Conservation (phyloP, 73 alveolate genomes). For the Paramecium tetraurelia region DNA sequence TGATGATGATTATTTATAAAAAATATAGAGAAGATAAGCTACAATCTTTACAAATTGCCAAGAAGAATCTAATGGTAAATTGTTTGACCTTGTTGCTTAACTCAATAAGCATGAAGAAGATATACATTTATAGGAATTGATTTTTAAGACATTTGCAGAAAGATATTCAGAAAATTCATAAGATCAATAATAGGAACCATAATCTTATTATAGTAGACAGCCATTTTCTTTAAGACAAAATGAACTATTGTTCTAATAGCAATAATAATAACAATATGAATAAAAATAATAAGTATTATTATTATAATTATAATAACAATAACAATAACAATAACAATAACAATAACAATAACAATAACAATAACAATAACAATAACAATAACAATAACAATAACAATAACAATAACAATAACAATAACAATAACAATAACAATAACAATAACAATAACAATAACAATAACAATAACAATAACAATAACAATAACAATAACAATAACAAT, state of each 20-base stretch:
- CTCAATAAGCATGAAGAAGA: background rate
- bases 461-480: background rate
- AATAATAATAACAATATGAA: background rate
- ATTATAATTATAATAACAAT: background rate
- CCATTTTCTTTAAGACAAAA: background rate
- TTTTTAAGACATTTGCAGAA: background rate
- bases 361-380: background rate
- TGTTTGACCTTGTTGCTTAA: background rate
- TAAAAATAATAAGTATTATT: background rate
- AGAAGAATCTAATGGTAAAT: background rate
- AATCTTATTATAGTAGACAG: background rate
- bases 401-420: background rate
- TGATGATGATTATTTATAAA: background rate
- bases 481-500: background rate
- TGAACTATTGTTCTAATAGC: background rate
- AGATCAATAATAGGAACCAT: background rate
- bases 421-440: constrained; percentile 12
- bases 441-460: background rate
- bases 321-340: constrained; percentile 31
- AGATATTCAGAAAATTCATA: background rate
- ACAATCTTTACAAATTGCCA: background rate
- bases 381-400: constrained; percentile 28
- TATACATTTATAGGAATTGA: background rate
- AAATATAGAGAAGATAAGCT: background rate
- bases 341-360: background rate